phyloP scores from a whole-genome alignment of 2,329 filamentous ascomycete genomes.

The Dichotomopilus funicola region DNA sequence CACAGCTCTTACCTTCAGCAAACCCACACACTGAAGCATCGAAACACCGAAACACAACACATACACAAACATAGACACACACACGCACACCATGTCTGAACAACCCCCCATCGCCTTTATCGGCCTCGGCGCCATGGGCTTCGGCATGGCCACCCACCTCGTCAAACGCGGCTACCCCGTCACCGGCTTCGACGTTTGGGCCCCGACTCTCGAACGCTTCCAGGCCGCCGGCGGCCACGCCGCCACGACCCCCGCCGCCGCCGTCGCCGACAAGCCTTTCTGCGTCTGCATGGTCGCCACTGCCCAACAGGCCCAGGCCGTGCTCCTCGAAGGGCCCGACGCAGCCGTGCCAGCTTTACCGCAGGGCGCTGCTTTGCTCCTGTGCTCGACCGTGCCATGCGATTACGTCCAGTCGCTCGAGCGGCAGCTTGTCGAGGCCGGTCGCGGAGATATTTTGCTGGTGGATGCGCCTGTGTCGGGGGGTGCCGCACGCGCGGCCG shows the following conservation, averaged over 20 bases:
- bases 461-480: conserved; percentile 70
- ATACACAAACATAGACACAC: neutral
- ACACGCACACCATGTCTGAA: conserved; percentile 23
- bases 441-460: conserved; percentile 57
- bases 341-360: conserved; percentile 46
- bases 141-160: conserved; percentile 72
- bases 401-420: conserved; percentile 57
- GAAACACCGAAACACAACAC: neutral
- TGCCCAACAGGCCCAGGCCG: conserved; percentile 58
- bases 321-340: conserved; percentile 53
- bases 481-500: conserved; percentile 59
- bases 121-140: conserved; percentile 75
- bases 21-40: neutral
- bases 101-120: conserved; percentile 53
- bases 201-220: conserved; percentile 60
- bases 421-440: conserved; percentile 46
- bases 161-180: conserved; percentile 60
- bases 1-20: no score
- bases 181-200: conserved; percentile 65
- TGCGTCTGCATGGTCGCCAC: conserved; percentile 74
- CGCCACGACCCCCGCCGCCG: conserved; percentile 53
- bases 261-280: conserved; percentile 52
- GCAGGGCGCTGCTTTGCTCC: conserved; percentile 52
- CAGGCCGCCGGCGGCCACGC: conserved; percentile 53
- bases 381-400: conserved; percentile 66